Evolutionary conservation across 768 basidiomycete species (phyloP).

Genomic region (Leucocoprinus leucothites): DNA sequence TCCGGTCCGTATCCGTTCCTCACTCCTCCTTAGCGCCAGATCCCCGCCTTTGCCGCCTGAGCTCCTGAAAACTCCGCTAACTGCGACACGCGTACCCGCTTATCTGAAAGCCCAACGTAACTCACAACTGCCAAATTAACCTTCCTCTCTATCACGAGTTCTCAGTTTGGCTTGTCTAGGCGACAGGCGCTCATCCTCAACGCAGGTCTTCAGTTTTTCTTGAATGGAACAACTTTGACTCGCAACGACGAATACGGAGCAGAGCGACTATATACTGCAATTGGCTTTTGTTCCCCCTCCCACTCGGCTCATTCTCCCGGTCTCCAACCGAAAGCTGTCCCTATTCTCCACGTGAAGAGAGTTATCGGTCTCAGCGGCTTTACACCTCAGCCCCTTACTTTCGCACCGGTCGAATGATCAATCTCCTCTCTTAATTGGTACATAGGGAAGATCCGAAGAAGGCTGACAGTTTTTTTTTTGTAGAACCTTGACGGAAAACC

Average conservation of each 20-base stretch:
- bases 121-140: too few relatives aligned
- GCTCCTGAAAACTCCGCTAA: background rate
- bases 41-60: background rate
- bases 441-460: background rate
- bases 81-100: background rate
- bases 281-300: too few relatives aligned
- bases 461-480: background rate
- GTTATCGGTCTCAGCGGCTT: background rate
- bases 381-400: background rate
- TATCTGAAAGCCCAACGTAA: background rate
- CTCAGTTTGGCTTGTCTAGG: too few relatives aligned
- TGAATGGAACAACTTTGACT: too few relatives aligned
- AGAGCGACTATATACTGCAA: too few relatives aligned
- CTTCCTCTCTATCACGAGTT: too few relatives aligned
- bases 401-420: background rate
- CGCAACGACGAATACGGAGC: too few relatives aligned
- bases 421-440: background rate
- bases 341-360: background rate
- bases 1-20: background rate
- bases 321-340: background rate
- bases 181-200: background rate
- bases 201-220: too few relatives aligned
- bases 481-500: background rate
- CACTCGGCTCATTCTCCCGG: background rate
- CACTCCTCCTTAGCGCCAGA: background rate